These are phyloP conservation scores for Fragaria iinumae DNA, from an alignment of 306 rosid species.

Conservation along the genomic window DNA sequence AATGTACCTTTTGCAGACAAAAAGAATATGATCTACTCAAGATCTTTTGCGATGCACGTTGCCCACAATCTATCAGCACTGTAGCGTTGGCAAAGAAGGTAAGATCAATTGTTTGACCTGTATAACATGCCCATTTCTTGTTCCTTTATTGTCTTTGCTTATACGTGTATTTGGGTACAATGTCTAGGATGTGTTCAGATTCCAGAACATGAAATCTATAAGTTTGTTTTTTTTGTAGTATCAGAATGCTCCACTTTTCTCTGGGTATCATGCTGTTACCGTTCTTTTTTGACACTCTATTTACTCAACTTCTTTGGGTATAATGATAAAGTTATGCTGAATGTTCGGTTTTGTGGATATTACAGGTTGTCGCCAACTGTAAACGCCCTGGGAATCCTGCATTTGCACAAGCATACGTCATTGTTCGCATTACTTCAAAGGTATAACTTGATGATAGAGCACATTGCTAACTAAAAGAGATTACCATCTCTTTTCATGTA, in stretches of 20 bases:
- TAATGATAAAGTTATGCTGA: not conserved
- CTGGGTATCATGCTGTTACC: not conserved
- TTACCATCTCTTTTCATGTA: conserved; percentile 7
- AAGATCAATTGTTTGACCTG: conserved; percentile 15
- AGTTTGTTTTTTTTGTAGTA: not conserved
- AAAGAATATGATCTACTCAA: conserved; percentile 60
- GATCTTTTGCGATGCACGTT: conserved; percentile 50
- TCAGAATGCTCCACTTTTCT: not conserved
- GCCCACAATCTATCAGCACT: conserved; percentile 67
- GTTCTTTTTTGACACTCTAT: not conserved
- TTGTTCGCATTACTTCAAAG: conserved; percentile 81
- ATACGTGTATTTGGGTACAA: not conserved
- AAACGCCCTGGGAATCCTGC: conserved; percentile 47
- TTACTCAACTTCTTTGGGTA: not conserved
- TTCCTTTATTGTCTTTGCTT: conserved; percentile 9
- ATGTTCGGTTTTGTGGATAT: conserved; percentile 9
- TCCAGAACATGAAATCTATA: not conserved
- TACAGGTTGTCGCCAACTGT: conserved; percentile 62
- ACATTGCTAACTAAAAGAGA: not conserved
- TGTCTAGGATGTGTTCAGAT: not conserved
- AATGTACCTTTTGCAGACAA: conserved; percentile 49
- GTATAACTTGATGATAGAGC: conserved; percentile 36
- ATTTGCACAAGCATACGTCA: conserved; percentile 69
- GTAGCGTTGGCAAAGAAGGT: conserved; percentile 77
- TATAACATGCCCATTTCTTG: conserved; percentile 9